Evolutionary conservation across 805 yeast species (phyloP).

Genomic region (Spathaspora passalidarum): DNA sequence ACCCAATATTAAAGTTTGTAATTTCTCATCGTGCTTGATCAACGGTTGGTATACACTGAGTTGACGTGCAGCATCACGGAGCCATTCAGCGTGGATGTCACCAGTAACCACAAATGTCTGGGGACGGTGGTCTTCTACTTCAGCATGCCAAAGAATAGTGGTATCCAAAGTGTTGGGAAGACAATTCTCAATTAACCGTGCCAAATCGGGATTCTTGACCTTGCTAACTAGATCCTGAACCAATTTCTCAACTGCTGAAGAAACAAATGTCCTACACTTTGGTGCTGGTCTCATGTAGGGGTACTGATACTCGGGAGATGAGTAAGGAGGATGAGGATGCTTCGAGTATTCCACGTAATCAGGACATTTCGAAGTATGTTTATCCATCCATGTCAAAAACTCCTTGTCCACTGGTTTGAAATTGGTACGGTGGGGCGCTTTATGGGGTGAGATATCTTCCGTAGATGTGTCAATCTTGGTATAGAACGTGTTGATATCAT

Average conservation of each 20-base stretch:
- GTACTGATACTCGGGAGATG: slow-evolving; percentile 51
- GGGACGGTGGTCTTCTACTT: slow-evolving; percentile 11
- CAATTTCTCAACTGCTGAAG: slow-evolving; percentile 58
- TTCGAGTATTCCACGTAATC: slow-evolving; percentile 62
- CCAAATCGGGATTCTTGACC: slow-evolving; percentile 62
- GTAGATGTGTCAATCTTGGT: not conserved
- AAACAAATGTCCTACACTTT: slow-evolving; percentile 69
- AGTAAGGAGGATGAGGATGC: slow-evolving; percentile 52
- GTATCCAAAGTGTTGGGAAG: slow-evolving; percentile 89
- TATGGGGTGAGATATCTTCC: not conserved
- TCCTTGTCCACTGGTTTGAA: slow-evolving; percentile 6
- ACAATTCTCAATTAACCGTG: slow-evolving; percentile 73
- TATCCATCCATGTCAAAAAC: slow-evolving; percentile 18
- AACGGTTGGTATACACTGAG: slow-evolving; percentile 70
- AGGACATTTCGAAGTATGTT: slow-evolving; percentile 42
- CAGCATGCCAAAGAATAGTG: slow-evolving; percentile 69
- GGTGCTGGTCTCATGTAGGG: slow-evolving; percentile 77
- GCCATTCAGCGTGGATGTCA: slow-evolving; percentile 92
- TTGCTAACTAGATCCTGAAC: slow-evolving; percentile 49
- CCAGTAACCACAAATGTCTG: slow-evolving; percentile 87
- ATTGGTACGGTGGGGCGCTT: not conserved
- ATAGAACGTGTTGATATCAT: not conserved
- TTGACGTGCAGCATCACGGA: slow-evolving; percentile 84
- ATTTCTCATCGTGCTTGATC: slow-evolving; percentile 45
- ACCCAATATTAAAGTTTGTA: slow-evolving; percentile 60